Evolutionary conservation across 495 filamentous ascomycete species (phyloP), one percentile per base, ranked within the genome.

Genomic region (Chlorociboria aeruginascens): DNA sequence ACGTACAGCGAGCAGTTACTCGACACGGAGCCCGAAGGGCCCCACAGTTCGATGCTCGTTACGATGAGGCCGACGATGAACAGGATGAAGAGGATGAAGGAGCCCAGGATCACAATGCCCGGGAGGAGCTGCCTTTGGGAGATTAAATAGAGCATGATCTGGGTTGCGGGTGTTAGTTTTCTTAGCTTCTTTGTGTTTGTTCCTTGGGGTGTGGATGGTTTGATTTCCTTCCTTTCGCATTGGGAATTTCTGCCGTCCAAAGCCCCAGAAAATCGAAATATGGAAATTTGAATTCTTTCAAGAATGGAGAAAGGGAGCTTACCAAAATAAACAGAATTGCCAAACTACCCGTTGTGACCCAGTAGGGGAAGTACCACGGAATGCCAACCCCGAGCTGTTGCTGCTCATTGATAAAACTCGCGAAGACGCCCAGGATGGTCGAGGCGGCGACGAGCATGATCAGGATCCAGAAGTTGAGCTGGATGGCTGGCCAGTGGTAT

Each of bases 321-420:
- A 25, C 20, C 56, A 80, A 62, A 44, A 93, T 76, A 71, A 89
- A 92, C 62, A 81, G 62, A 46, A 96, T 70, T 37, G 74, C 73
- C 32, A 96, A 72, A 20, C 77, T 65, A 52, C 74, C 71, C 46
- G 78, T 74, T 30, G 81, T 79, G 33, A 96, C 82, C 74, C 84
- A 86, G 76, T 85, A 99, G 37, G 93, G 83, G 65, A 96, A 89
- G 61, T 96, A 84, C 92, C 92, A 98, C 55, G 92, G 92, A 38
- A 83, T 76, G 11, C 77, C 73, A 16, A 92, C 65, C 29, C 72
- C 52, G 46, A 96, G 67, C 42, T 78, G 74, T 39, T 79, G 63
- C 62, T 97, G 92, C 14, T 92, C 78, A 13, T 72, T 61, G 61
- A 95, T 83, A 55, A 99, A 95, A 53, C 79, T 81, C 7, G 82